phyloP scores from a whole-genome alignment of 2,329 filamentous ascomycete genomes.

The Fusarium aywerte region DNA sequence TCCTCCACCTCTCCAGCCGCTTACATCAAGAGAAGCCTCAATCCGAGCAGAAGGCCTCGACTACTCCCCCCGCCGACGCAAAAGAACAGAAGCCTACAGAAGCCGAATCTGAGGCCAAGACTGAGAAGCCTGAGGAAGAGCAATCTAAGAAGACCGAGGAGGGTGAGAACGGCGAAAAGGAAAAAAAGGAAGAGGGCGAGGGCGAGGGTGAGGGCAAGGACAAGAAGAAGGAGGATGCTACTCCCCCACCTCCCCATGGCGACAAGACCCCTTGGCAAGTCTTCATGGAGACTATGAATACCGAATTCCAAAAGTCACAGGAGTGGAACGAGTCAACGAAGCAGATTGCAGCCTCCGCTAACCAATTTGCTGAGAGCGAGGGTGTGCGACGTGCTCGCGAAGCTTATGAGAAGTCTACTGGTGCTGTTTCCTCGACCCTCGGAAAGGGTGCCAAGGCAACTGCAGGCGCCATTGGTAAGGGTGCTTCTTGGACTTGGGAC shows the following conservation, averaged over 20 bases:
- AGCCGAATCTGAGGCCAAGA: slow-evolving; percentile 48
- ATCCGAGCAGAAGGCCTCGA: slow-evolving; percentile 42
- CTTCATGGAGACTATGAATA: slow-evolving; percentile 94
- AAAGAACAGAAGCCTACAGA: slow-evolving; percentile 55
- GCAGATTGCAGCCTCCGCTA: slow-evolving; percentile 86
- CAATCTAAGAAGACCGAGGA: slow-evolving; percentile 57
- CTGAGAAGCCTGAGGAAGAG: slow-evolving; percentile 56
- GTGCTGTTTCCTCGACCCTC: slow-evolving; percentile 81
- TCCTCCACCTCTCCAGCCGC: slow-evolving; percentile 49
- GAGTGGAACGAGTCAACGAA: slow-evolving; percentile 99
- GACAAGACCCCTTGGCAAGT: slow-evolving; percentile 99
- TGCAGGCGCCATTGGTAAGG: slow-evolving; percentile 86
- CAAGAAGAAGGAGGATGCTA: slow-evolving; percentile 73
- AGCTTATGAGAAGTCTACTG: slow-evolving; percentile 87
- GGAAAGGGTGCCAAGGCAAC: slow-evolving; percentile 85
- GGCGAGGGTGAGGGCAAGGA: slow-evolving; percentile 62
- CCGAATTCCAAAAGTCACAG: slow-evolving; percentile 95
- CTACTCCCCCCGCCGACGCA: slow-evolving; percentile 52
- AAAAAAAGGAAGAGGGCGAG: slow-evolving; percentile 60
- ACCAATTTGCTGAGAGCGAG: slow-evolving; percentile 94
- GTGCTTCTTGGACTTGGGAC: slow-evolving; percentile 97
- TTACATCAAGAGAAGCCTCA: slow-evolving; percentile 51
- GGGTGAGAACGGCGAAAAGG: slow-evolving; percentile 53
- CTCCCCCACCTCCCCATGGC: slow-evolving; percentile 94
- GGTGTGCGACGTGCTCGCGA: slow-evolving; percentile 85